Conservation (phyloP, 768 basidiomycete species). For the Kwoniella sp. region DNA sequence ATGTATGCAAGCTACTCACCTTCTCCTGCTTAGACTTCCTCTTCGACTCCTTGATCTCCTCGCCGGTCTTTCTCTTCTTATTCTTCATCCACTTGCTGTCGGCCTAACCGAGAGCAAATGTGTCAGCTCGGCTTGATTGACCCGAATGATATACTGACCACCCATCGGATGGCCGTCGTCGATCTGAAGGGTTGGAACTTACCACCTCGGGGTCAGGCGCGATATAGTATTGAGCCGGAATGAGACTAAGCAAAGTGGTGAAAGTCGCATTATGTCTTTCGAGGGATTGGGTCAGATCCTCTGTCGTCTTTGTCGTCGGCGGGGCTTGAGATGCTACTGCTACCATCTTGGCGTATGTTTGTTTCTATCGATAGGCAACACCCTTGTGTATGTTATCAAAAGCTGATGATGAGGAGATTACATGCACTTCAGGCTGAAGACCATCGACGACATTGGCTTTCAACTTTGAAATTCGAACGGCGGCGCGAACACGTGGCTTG, state of each 20-base stretch:
- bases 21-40: conserved; percentile 87
- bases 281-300: conserved; percentile 58
- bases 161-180: not conserved
- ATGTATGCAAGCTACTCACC: conserved; percentile 58
- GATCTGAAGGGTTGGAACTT: conserved; percentile 15
- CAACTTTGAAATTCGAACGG: too few relatives aligned
- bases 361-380: too few relatives aligned
- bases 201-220: conserved; percentile 72
- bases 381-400: too few relatives aligned
- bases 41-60: conserved; percentile 82
- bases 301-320: not conserved
- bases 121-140: too few relatives aligned
- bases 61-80: conserved; percentile 78
- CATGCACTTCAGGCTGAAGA: too few relatives aligned
- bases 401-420: too few relatives aligned
- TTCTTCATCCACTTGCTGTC: conserved; percentile 65
- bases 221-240: conserved; percentile 88
- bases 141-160: too few relatives aligned
- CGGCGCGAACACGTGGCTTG: too few relatives aligned
- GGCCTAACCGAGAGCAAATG: conserved; percentile 30
- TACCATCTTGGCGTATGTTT: not conserved
- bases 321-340: not conserved
- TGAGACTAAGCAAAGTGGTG: conserved; percentile 76
- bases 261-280: conserved; percentile 85
- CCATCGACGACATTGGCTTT: too few relatives aligned